Evolutionary conservation across 345 rosid genomes (phyloP).

Genomic region (Moricandia moricandioides): DNA sequence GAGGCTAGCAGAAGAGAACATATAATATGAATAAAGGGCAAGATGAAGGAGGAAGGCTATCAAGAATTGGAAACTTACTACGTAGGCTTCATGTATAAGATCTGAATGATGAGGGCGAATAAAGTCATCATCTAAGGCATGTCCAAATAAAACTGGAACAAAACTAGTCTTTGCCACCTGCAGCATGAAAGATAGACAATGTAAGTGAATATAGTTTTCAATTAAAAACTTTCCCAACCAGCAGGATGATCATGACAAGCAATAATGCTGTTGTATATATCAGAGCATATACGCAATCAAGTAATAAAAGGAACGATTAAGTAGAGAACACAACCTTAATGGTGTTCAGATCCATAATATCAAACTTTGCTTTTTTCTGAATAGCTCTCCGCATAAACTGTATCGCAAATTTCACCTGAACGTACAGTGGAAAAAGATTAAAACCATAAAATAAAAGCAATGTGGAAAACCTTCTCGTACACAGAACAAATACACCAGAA

Average conservation of each 20-base stretch:
- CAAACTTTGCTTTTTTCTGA: constrained; percentile 85
- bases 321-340: constrained; percentile 55
- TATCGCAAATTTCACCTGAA: constrained; percentile 90
- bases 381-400: constrained; percentile 75
- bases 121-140: constrained; percentile 85
- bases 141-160: constrained; percentile 94
- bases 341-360: constrained; percentile 71
- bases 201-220: not conserved
- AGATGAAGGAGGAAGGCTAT: constrained; percentile 1
- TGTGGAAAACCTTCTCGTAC: not conserved
- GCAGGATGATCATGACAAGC: not conserved
- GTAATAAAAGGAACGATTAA: not conserved
- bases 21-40: constrained; percentile 12
- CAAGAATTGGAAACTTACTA: constrained; percentile 43
- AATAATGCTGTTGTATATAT: not conserved
- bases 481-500: not conserved
- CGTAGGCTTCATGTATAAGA: constrained; percentile 70
- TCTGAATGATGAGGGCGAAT: constrained; percentile 91
- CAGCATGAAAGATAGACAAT: constrained; percentile 13
- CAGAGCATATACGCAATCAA: constrained; percentile 5
- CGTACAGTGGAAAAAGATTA: constrained; percentile 5
- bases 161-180: constrained; percentile 81
- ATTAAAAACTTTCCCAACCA: not conserved
- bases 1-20: not conserved
- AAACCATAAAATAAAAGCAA: not conserved